Conservation (phyloP, 768 basidiomycete species). For the Podaxis mareebaensis region DNA sequence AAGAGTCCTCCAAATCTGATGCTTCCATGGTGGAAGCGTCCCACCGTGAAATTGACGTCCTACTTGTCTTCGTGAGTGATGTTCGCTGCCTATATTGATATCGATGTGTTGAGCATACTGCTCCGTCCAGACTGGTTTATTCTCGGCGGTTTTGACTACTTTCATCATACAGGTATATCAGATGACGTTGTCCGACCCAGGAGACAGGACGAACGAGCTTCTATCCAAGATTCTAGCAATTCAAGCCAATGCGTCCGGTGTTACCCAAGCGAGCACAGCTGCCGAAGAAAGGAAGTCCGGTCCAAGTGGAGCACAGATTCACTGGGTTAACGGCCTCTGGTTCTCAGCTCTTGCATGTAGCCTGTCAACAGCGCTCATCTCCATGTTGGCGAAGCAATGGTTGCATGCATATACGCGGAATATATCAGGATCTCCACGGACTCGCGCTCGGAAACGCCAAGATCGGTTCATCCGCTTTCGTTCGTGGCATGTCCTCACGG, state of each 20-base stretch:
- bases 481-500: slow-evolving; percentile 38
- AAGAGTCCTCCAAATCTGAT: slow-evolving; percentile 38
- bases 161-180: slow-evolving; percentile 45
- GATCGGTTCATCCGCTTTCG: slow-evolving; percentile 34
- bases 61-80: slow-evolving; percentile 43
- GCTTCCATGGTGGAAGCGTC: slow-evolving; percentile 35
- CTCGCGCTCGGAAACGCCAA: slow-evolving; percentile 39
- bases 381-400: slow-evolving; percentile 52
- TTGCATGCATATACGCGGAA: slow-evolving; percentile 34
- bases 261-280: not conserved
- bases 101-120: not conserved
- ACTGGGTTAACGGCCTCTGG: slow-evolving; percentile 48
- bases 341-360: slow-evolving; percentile 43
- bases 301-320: slow-evolving; percentile 27
- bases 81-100: not conserved
- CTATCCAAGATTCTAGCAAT: slow-evolving; percentile 31
- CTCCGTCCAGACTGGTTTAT: slow-evolving; percentile 37
- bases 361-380: slow-evolving; percentile 41
- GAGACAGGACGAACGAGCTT: slow-evolving; percentile 36
- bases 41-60: slow-evolving; percentile 43
- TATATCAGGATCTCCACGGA: slow-evolving; percentile 37
- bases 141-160: slow-evolving; percentile 44
- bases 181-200: slow-evolving; percentile 32
- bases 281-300: not conserved
- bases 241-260: slow-evolving; percentile 18